Conservation (phyloP, 352 stramenopile genomes). For the Globisporangium perplexum region DNA sequence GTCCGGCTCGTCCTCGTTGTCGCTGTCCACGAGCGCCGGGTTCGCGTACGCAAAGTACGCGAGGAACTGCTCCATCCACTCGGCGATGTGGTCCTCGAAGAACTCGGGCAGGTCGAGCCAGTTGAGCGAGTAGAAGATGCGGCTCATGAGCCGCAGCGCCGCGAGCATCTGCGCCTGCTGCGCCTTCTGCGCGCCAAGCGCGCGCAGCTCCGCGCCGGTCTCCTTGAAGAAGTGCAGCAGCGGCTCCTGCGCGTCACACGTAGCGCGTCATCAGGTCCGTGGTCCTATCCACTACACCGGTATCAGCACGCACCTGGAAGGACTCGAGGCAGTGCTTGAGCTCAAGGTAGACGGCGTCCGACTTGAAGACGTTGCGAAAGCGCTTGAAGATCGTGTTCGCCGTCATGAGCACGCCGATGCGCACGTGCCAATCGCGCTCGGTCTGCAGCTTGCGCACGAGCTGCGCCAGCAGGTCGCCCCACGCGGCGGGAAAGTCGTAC, state of each 20-base stretch:
- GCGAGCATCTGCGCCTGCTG: constrained; percentile 71
- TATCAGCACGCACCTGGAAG: constrained; percentile 70
- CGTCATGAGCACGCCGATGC: constrained; percentile 96
- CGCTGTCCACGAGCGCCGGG: constrained; percentile 82
- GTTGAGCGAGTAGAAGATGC: constrained; percentile 99
- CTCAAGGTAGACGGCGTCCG: constrained; percentile 92
- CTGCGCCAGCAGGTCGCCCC: constrained; percentile 92
- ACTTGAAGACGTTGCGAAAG: constrained; percentile 95
- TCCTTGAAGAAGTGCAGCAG: constrained; percentile 76
- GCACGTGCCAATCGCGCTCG: constrained; percentile 87
- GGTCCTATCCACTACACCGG: no score
- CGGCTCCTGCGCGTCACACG: constrained; percentile 33
- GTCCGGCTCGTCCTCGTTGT: constrained; percentile 90
- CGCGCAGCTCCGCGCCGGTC: constrained; percentile 43
- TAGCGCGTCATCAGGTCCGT: no score
- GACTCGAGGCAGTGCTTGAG: constrained; percentile 94
- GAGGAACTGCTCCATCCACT: constrained; percentile 97
- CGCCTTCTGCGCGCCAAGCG: constrained; percentile 25
- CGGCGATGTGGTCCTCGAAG: constrained; percentile 97
- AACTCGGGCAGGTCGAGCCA: constrained; percentile 98
- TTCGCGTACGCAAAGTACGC: constrained; percentile 95
- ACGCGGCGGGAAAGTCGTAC: constrained; percentile 97
- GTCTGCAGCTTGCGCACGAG: constrained; percentile 92
- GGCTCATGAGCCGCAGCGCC: constrained; percentile 89
- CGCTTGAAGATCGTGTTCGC: constrained; percentile 98